phyloP scores from a whole-genome alignment of 768 basidiomycete genomes.

The Pisolithus tinctorius region DNA sequence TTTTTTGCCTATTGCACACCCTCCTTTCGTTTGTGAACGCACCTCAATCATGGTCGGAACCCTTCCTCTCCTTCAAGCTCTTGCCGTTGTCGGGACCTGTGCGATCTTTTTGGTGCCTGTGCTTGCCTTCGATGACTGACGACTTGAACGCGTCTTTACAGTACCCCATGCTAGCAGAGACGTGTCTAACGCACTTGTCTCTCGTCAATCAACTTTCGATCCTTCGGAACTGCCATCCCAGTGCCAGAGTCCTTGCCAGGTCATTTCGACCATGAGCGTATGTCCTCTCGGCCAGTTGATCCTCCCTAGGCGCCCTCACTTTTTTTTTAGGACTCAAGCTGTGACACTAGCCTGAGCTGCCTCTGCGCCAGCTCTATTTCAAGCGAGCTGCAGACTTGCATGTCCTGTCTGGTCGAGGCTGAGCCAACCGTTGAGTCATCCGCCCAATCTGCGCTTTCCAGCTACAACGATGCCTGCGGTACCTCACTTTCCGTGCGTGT shows the following conservation, averaged over 20 bases:
- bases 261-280: slow-evolving; percentile 15
- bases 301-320: neutral
- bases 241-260: slow-evolving; percentile 17
- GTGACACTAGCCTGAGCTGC: slow-evolving; percentile 3
- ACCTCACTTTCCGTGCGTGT: slow-evolving; percentile 15
- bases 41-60: neutral
- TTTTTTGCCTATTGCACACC: too few relatives aligned
- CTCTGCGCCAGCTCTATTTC: slow-evolving; percentile 9
- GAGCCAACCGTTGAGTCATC: neutral
- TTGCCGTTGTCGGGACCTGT: neutral
- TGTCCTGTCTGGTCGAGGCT: slow-evolving; percentile 11
- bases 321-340: slow-evolving; percentile 4
- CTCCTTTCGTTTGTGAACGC: too few relatives aligned
- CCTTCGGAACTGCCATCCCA: slow-evolving; percentile 7
- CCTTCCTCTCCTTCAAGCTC: neutral
- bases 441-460: slow-evolving; percentile 7
- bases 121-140: neutral
- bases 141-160: neutral
- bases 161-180: neutral
- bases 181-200: slow-evolving; percentile 8
- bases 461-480: slow-evolving; percentile 14
- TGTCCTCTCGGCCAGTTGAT: neutral
- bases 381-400: slow-evolving; percentile 11
- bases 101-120: neutral
- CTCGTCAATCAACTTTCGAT: slow-evolving; percentile 12